Evolutionary conservation across 106 monocot species (phyloP).

Genomic region (Iris macrosiphon): DNA sequence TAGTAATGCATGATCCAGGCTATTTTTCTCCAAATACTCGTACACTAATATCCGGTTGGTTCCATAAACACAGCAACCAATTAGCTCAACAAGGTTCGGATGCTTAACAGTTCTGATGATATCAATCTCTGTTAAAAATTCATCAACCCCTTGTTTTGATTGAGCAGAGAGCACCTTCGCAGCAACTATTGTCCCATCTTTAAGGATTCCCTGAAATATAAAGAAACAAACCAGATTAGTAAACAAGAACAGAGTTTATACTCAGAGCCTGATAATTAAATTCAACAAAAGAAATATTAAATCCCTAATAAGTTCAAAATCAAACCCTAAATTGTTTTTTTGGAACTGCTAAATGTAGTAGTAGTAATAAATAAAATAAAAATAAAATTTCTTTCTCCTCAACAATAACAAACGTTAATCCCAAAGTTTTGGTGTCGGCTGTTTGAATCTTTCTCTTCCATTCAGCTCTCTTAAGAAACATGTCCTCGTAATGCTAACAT

Average conservation of each 20-base stretch:
- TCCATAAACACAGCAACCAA: slow-evolving; percentile 35
- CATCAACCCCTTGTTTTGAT: slow-evolving; percentile 33
- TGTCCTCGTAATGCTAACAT: no score
- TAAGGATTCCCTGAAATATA: slow-evolving; percentile 31
- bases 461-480: no score
- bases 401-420: no score
- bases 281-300: background rate
- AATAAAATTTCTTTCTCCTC: no score
- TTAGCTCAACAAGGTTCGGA: slow-evolving; percentile 35
- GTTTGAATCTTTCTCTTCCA: no score
- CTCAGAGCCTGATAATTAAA: background rate
- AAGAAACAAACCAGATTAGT: background rate
- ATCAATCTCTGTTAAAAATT: slow-evolving; percentile 46
- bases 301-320: background rate
- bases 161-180: slow-evolving; percentile 36
- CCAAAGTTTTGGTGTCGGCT: no score
- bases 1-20: slow-evolving; percentile 33
- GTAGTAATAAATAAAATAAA: background rate
- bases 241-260: background rate
- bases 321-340: background rate
- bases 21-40: slow-evolving; percentile 30
- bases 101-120: slow-evolving; percentile 31
- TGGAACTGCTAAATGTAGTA: background rate
- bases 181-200: slow-evolving; percentile 27
- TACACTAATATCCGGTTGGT: slow-evolving; percentile 39